Evolutionary conservation across 2,329 filamentous ascomycete species (phyloP).

Genomic region (Celoporthe dispersa): DNA sequence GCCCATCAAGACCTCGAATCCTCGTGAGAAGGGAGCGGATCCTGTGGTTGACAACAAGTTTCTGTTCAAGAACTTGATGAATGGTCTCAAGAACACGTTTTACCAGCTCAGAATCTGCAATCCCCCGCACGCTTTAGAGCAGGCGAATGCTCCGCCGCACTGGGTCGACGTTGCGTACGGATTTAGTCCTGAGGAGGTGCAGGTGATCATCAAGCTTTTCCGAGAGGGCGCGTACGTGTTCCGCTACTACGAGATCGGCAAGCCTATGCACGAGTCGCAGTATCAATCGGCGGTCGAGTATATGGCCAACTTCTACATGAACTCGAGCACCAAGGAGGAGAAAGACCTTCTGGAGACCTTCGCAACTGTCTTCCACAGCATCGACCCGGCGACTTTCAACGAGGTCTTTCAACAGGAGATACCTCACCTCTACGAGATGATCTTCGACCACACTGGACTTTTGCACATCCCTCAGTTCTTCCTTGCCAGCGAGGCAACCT

Average conservation of each 20-base stretch:
- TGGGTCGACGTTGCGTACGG: slow-evolving; percentile 97
- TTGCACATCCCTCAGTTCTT: slow-evolving; percentile 98
- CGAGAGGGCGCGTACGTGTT: slow-evolving; percentile 96
- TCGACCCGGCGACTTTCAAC: slow-evolving; percentile 97
- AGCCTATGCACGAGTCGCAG: slow-evolving; percentile 71
- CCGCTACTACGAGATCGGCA: slow-evolving; percentile 93
- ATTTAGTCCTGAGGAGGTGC: slow-evolving; percentile 95
- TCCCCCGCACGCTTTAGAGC: slow-evolving; percentile 71
- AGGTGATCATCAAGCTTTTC: slow-evolving; percentile 96
- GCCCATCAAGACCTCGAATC: slow-evolving; percentile 93
- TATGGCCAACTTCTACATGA: slow-evolving; percentile 93
- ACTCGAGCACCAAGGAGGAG: slow-evolving; percentile 92
- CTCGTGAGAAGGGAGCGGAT: slow-evolving; percentile 84
- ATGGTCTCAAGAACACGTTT: slow-evolving; percentile 94
- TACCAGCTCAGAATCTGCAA: slow-evolving; percentile 94
- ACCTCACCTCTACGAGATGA: slow-evolving; percentile 94
- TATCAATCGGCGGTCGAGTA: slow-evolving; percentile 86
- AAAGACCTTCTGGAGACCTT: slow-evolving; percentile 98
- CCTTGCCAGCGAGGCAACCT: slow-evolving; percentile 97
- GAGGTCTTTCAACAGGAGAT: slow-evolving; percentile 99
- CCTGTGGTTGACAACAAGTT: slow-evolving; percentile 98
- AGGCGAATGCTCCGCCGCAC: slow-evolving; percentile 78
- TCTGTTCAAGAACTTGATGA: slow-evolving; percentile 93
- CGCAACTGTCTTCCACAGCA: slow-evolving; percentile 96
- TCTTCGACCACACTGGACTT: slow-evolving; percentile 93